Evolutionary conservation across 495 filamentous ascomycete genomes (phyloP).

Genomic region (Copromyces sp.): DNA sequence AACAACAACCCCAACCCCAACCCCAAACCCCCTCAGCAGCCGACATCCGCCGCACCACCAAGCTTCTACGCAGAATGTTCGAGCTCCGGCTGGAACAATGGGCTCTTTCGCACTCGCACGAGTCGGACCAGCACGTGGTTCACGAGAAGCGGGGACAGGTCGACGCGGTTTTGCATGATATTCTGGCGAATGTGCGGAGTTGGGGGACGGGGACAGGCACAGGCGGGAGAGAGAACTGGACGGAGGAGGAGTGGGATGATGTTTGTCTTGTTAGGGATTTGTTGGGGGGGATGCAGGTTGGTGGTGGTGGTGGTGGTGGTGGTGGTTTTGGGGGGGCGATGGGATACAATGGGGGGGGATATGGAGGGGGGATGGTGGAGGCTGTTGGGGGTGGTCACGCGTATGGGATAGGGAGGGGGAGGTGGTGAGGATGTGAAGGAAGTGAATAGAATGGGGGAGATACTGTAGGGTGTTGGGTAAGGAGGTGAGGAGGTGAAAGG

Average conservation of each 20-base stretch:
- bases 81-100: slow-evolving; percentile 9
- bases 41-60: slow-evolving; percentile 11
- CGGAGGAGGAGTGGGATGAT: slow-evolving; percentile 6
- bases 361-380: background rate
- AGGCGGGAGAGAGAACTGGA: slow-evolving; percentile 4
- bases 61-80: slow-evolving; percentile 6
- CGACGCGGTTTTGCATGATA: slow-evolving; percentile 4
- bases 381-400: no score
- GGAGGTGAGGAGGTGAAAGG: no score
- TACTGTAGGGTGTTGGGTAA: no score
- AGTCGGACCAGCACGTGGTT: background rate
- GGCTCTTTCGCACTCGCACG: slow-evolving; percentile 4
- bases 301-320: background rate
- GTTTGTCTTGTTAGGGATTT: background rate
- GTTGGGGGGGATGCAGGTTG: background rate
- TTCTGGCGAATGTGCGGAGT: background rate
- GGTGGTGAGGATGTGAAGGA: no score
- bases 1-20: background rate
- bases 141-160: slow-evolving; percentile 2
- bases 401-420: no score
- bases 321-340: background rate
- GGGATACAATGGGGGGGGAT: background rate
- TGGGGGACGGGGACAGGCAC: slow-evolving; percentile 3
- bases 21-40: background rate
- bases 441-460: no score